phyloP scores from a whole-genome alignment of 257 asterid species.

The Petunia axillaris region DNA sequence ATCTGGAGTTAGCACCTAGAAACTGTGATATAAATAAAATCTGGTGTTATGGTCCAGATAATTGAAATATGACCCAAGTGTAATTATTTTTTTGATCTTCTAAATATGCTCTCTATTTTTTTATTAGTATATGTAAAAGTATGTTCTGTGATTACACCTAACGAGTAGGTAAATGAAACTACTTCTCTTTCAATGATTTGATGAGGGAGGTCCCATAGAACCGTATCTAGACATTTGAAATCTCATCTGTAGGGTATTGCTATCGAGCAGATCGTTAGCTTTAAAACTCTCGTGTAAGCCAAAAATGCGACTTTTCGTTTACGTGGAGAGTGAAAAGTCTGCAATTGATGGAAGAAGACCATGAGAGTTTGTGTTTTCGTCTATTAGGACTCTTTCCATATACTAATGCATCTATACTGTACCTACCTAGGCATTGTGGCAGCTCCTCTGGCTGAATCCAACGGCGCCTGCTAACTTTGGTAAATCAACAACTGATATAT shows the following conservation, averaged over 20 bases:
- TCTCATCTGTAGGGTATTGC: not conserved
- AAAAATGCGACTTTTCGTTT: not conserved
- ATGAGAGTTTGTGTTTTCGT: not conserved
- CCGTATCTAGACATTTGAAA: not conserved
- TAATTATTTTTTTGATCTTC: not conserved
- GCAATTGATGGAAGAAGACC: not conserved
- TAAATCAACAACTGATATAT: constrained; percentile 44
- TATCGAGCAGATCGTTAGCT: not conserved
- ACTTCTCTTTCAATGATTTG: not conserved
- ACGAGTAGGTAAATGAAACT: not conserved
- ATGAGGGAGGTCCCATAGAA: not conserved
- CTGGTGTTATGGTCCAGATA: constrained; percentile 13
- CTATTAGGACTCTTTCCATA: not conserved
- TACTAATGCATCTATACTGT: constrained; percentile 27
- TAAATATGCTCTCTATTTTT: constrained; percentile 12
- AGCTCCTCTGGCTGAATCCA: constrained; percentile 91
- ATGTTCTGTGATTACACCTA: constrained; percentile 18
- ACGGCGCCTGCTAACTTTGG: constrained; percentile 56
- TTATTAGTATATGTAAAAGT: not conserved
- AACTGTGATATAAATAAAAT: constrained; percentile 18
- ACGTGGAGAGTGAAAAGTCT: not conserved
- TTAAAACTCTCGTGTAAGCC: not conserved
- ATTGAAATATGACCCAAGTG: not conserved
- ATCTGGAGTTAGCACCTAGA: not conserved
- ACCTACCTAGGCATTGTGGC: constrained; percentile 83